These are phyloP conservation scores for Fusarium chuoi DNA, from an alignment of 2,329 filamentous ascomycete genomes.

Conservation along the genomic window DNA sequence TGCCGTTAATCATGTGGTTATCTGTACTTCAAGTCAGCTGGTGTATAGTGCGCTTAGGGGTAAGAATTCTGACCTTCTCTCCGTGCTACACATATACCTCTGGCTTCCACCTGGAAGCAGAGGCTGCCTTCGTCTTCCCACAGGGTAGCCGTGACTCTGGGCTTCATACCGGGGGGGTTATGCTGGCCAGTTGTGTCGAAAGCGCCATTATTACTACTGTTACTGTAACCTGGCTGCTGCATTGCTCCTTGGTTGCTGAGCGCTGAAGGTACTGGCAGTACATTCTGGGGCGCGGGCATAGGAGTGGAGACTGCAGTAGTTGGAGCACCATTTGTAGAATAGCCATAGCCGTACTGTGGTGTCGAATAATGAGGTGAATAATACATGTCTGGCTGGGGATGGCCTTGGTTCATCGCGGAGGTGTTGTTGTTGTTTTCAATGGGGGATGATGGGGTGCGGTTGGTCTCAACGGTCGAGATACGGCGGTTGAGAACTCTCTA, in stretches of 20 bases:
- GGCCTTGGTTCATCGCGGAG: constrained; percentile 78
- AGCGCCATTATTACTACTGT: constrained; percentile 59
- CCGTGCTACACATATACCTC: constrained; percentile 93
- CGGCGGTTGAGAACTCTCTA: background rate
- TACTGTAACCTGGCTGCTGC: constrained; percentile 51
- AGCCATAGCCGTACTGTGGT: constrained; percentile 74
- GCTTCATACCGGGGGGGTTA: constrained; percentile 96
- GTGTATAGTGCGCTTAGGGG: background rate
- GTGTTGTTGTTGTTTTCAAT: constrained; percentile 43
- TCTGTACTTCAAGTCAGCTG: constrained; percentile 62
- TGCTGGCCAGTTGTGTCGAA: constrained; percentile 91
- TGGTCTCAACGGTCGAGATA: constrained; percentile 2
- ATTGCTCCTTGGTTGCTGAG: constrained; percentile 60
- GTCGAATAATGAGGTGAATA: constrained; percentile 83
- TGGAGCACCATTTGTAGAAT: constrained; percentile 73
- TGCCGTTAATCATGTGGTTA: constrained; percentile 99
- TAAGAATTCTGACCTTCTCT: constrained; percentile 76
- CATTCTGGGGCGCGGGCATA: constrained; percentile 68
- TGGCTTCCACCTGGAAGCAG: constrained; percentile 97
- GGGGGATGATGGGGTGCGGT: background rate
- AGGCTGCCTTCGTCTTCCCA: constrained; percentile 99
- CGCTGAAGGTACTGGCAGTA: constrained; percentile 74
- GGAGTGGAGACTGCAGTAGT: constrained; percentile 75
- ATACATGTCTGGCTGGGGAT: constrained; percentile 65
- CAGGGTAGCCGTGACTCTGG: constrained; percentile 91